phyloP scores from a whole-genome alignment of 2,329 filamentous ascomycete genomes.

The Aspergillus sojae region DNA sequence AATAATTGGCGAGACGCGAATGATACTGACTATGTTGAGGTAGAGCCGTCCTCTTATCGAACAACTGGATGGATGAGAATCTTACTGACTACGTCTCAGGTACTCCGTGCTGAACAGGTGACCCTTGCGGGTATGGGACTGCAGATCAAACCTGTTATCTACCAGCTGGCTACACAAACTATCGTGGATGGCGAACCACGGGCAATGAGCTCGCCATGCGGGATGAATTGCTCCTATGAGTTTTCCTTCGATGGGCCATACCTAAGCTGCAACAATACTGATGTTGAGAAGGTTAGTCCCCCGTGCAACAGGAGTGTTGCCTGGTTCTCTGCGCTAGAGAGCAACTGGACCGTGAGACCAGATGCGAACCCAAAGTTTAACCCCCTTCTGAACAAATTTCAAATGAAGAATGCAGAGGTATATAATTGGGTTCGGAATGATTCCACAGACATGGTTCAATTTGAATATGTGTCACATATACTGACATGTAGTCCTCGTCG shows the following conservation, averaged over 20 bases:
- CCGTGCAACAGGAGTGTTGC: rapidly evolving
- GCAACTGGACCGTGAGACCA: not conserved
- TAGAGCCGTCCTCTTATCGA: not conserved
- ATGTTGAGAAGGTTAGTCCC: rapidly evolving
- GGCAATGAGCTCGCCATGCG: not conserved
- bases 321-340: not conserved
- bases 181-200: not conserved
- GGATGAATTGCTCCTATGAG: not conserved
- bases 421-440: not conserved
- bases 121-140: rapidly evolving
- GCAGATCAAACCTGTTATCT: not conserved
- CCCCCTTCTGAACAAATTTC: not conserved
- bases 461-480: not conserved
- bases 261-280: not conserved
- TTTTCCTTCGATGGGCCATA: not conserved
- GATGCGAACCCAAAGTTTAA: not conserved
- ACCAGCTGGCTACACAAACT: not conserved
- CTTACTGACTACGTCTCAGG: rapidly evolving
- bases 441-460: not conserved
- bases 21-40: not conserved
- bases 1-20: not conserved
- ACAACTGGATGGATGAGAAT: rapidly evolving
- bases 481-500: not conserved
- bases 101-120: not conserved
- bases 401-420: not conserved